Evolutionary conservation across 306 rosid genomes (phyloP).

Genomic region (Psophocarpus tetragonolobus): DNA sequence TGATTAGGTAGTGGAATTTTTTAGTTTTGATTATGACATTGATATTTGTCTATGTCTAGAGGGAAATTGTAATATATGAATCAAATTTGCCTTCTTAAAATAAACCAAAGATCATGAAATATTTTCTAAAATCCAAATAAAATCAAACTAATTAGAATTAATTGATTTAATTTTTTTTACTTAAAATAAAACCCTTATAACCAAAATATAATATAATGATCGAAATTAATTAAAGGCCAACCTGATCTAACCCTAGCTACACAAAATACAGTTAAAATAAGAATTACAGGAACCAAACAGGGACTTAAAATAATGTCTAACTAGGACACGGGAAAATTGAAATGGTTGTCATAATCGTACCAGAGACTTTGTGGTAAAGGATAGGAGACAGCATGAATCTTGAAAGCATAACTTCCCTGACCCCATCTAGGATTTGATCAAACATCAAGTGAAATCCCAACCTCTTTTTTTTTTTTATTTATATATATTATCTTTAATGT

Average conservation of each 20-base stretch:
- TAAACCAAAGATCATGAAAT: too few species aligned
- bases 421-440: slow-evolving; percentile 59
- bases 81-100: too few species aligned
- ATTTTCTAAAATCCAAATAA: too few species aligned
- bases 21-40: too few species aligned
- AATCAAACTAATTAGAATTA: too few species aligned
- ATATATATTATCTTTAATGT: neutral
- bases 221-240: too few species aligned
- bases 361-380: slow-evolving; percentile 54
- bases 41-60: too few species aligned
- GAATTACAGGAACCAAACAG: slow-evolving; percentile 40
- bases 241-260: too few species aligned
- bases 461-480: neutral
- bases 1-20: too few species aligned
- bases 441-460: slow-evolving; percentile 40
- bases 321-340: slow-evolving; percentile 51
- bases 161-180: too few species aligned
- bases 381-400: slow-evolving; percentile 86
- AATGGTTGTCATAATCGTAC: slow-evolving; percentile 64
- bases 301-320: slow-evolving; percentile 30
- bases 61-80: too few species aligned
- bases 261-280: neutral
- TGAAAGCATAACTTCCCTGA: slow-evolving; percentile 53
- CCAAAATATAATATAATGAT: slow-evolving; percentile 17
- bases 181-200: too few species aligned